Percentiles rank a stretch among this genome's conserved stretches.
phyloP scores from a whole-genome alignment of 2,329 filamentous ascomycete genomes.

The Ilyonectria mors-panacis region DNA sequence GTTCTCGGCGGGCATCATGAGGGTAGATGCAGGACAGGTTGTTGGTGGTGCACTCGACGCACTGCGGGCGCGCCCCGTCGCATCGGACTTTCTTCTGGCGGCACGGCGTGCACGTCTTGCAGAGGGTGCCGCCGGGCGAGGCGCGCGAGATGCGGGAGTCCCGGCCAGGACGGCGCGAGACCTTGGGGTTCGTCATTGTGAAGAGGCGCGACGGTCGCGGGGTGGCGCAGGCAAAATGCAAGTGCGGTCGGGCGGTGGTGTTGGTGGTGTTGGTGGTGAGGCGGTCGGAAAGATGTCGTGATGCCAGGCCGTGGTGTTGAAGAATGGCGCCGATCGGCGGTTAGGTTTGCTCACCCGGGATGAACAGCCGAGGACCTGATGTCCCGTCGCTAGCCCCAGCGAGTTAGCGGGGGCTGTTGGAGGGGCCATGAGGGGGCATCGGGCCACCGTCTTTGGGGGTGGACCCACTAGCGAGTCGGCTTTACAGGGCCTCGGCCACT shows the following conservation, averaged over 20 bases:
- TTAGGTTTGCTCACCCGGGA: slow-evolving; percentile 18
- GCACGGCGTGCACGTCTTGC: slow-evolving; percentile 55
- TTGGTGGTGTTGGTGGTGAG: neutral
- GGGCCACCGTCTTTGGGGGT: slow-evolving; percentile 22
- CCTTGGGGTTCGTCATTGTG: slow-evolving; percentile 44
- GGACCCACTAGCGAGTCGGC: slow-evolving; percentile 15
- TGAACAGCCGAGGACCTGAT: slow-evolving; percentile 20
- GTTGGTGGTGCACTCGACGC: slow-evolving; percentile 49
- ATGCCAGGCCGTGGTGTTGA: slow-evolving; percentile 28
- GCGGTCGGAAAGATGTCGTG: slow-evolving; percentile 23
- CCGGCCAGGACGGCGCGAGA: slow-evolving; percentile 40
- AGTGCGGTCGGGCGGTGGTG: slow-evolving; percentile 9
- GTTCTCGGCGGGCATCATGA: slow-evolving; percentile 52
- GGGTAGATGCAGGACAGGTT: slow-evolving; percentile 52
- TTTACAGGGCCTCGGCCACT: slow-evolving; percentile 2
- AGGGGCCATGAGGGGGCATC: slow-evolving; percentile 11
- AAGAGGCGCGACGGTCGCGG: slow-evolving; percentile 20
- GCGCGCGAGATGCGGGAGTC: slow-evolving; percentile 42
- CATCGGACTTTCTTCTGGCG: slow-evolving; percentile 56
- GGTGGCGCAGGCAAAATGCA: slow-evolving; percentile 19
- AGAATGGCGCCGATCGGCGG: slow-evolving; percentile 18
- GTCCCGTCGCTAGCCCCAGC: slow-evolving; percentile 8
- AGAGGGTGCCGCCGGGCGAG: slow-evolving; percentile 46
- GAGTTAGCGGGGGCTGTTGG: neutral
- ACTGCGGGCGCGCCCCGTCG: slow-evolving; percentile 52